Evolutionary conservation across 768 basidiomycete species (phyloP).

Genomic region (Suillus hirtellus): DNA sequence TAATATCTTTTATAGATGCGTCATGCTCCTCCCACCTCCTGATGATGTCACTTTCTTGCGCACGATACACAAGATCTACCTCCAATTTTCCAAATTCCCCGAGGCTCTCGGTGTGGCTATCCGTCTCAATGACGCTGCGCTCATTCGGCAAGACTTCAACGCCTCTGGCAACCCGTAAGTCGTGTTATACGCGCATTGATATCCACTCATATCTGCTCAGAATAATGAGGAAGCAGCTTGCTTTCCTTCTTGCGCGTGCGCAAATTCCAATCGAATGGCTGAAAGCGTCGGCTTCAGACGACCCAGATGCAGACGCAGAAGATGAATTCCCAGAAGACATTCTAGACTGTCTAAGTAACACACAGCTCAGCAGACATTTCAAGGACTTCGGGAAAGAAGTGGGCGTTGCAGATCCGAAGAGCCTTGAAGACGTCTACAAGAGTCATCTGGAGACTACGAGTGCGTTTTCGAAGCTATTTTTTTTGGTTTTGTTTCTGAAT

Average conservation of each 20-base stretch:
- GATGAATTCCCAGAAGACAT: slow-evolving; percentile 80
- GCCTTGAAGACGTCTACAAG: slow-evolving; percentile 96
- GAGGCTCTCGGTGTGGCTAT: slow-evolving; percentile 89
- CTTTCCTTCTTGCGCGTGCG: slow-evolving; percentile 90
- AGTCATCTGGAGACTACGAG: slow-evolving; percentile 90
- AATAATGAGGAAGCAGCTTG: slow-evolving; percentile 92
- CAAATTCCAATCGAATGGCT: slow-evolving; percentile 92
- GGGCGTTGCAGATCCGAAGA: slow-evolving; percentile 86
- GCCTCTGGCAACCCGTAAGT: slow-evolving; percentile 86
- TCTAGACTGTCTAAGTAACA: slow-evolving; percentile 83
- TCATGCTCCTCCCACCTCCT: slow-evolving; percentile 86
- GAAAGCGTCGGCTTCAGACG: slow-evolving; percentile 51
- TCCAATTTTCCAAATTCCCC: slow-evolving; percentile 83
- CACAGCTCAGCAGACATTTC: slow-evolving; percentile 81
- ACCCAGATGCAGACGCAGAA: slow-evolving; percentile 46
- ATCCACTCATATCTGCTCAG: slow-evolving; percentile 35
- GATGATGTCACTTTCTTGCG: slow-evolving; percentile 89
- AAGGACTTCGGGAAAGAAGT: slow-evolving; percentile 92
- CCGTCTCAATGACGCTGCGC: slow-evolving; percentile 73
- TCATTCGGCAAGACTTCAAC: slow-evolving; percentile 86
- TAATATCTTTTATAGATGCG: slow-evolving; percentile 53
- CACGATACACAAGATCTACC: slow-evolving; percentile 87
- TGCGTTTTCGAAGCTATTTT: slow-evolving; percentile 31
- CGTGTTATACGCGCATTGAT: neutral
- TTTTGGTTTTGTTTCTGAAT: neutral